Evolutionary conservation across 192 early-diverging fungal genomes (phyloP).

Genomic region (Backusella luteola): DNA sequence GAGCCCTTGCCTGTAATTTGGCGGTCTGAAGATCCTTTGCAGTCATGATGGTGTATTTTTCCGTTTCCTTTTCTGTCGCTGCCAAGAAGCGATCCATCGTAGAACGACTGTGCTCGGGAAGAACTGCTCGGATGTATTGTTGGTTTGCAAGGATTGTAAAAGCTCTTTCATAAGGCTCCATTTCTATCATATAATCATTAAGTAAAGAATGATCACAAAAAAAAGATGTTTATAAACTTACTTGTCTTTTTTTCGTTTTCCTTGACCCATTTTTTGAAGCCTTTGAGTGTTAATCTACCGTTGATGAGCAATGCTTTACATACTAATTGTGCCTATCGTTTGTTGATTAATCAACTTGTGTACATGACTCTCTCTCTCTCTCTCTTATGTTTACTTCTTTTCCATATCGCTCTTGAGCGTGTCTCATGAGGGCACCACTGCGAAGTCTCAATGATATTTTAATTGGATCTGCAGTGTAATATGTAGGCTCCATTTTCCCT

Average conservation of each 20-base stretch:
- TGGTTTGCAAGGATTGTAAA: constrained; percentile 59
- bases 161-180: constrained; percentile 24
- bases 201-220: neutral
- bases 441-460: constrained; percentile 60
- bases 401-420: constrained; percentile 55
- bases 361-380: too few relatives aligned
- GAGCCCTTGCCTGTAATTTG: constrained; percentile 43
- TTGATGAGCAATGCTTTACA: constrained; percentile 21
- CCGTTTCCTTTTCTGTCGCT: constrained; percentile 56
- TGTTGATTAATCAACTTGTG: neutral
- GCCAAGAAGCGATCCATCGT: constrained; percentile 59
- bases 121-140: constrained; percentile 59
- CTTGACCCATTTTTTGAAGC: constrained; percentile 13
- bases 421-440: constrained; percentile 54
- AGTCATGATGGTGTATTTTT: constrained; percentile 57
- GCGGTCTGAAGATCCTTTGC: constrained; percentile 60
- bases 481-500: constrained; percentile 55
- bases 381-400: constrained; percentile 37
- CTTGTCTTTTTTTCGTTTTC: constrained; percentile 14
- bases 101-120: constrained; percentile 57
- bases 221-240: neutral
- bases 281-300: constrained; percentile 30
- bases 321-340: constrained; percentile 15
- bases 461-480: constrained; percentile 61
- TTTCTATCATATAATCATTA: constrained; percentile 2